A percentile compares a stretch with the other conserved stretches of the same genome.
phyloP scores from a whole-genome alignment of 2,329 filamentous ascomycete species.

The Fusarium hostae region DNA sequence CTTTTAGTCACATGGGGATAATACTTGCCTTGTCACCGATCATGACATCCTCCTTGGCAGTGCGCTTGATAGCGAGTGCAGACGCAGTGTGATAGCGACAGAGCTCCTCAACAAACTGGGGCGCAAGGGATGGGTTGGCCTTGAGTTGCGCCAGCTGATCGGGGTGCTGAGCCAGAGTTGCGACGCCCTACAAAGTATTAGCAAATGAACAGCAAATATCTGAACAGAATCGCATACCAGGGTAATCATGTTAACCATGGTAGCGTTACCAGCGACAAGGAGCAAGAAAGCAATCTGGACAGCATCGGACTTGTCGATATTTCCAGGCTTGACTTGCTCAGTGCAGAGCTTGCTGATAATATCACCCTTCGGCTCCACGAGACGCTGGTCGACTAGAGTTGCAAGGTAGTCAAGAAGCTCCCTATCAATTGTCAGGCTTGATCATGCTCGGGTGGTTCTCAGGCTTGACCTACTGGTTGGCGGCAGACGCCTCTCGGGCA shows the following conservation, averaged over 20 bases:
- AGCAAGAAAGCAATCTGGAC: conserved; percentile 62
- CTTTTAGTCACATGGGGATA: fast-evolving
- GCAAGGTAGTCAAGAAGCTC: conserved; percentile 59
- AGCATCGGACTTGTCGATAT: conserved; percentile 54
- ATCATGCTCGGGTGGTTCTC: fast-evolving
- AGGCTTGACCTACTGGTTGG: conserved; percentile 51
- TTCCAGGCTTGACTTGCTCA: conserved; percentile 54
- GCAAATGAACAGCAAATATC: fast-evolving
- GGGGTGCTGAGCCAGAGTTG: conserved; percentile 57
- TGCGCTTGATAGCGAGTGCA: conserved; percentile 59
- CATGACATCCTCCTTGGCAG: conserved; percentile 59
- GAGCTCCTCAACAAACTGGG: conserved; percentile 59
- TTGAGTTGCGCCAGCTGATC: conserved; percentile 55
- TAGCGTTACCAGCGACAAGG: conserved; percentile 63
- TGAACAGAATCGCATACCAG: conserved; percentile 45
- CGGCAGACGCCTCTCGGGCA: conserved; percentile 57
- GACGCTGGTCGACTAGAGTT: conserved; percentile 54
- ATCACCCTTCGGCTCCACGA: conserved; percentile 55
- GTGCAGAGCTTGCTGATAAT: conserved; percentile 58
- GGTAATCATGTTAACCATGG: conserved; percentile 63
- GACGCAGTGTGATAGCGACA: conserved; percentile 61
- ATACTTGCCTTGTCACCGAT: conserved; percentile 54
- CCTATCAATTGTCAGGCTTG: conserved; percentile 30
- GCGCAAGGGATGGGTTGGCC: conserved; percentile 50
- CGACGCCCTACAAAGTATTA: conserved; percentile 50